These are phyloP conservation scores for Chionographis japonica DNA, from an alignment of 106 monocot genomes.

Conservation along the genomic window DNA sequence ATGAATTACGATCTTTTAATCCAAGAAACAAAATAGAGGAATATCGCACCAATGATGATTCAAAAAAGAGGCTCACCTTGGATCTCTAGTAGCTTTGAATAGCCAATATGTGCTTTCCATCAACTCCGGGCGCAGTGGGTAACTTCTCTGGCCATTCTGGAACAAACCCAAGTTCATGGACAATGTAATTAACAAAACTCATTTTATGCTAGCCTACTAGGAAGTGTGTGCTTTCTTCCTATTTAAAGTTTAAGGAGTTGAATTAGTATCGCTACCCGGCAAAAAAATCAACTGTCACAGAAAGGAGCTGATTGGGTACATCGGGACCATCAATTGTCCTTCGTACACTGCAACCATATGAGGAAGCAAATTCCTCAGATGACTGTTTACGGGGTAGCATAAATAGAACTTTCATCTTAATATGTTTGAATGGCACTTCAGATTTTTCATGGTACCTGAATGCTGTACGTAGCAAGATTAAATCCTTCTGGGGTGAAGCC, in stretches of 20 bases:
- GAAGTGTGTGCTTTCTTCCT: too few relatives aligned
- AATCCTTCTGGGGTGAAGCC: conserved; percentile 98
- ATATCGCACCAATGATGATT: background rate
- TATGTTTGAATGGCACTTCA: too few relatives aligned
- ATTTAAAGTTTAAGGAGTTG: background rate
- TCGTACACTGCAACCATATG: too few relatives aligned
- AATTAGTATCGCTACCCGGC: background rate
- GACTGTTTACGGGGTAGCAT: too few relatives aligned
- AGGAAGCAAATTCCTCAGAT: too few relatives aligned
- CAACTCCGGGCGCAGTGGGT: conserved; percentile 90
- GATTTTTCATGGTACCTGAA: conserved; percentile 47
- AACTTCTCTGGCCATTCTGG: conserved; percentile 89
- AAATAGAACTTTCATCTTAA: too few relatives aligned
- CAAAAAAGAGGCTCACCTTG: conserved; percentile 42
- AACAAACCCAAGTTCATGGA: conserved; percentile 11
- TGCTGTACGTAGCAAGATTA: conserved; percentile 72
- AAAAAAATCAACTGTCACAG: too few relatives aligned
- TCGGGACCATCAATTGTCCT: too few relatives aligned
- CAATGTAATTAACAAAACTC: background rate
- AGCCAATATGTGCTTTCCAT: conserved; percentile 98
- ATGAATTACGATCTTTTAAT: background rate
- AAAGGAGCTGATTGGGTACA: too few relatives aligned
- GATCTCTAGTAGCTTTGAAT: conserved; percentile 91
- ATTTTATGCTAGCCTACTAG: too few relatives aligned
- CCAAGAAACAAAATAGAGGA: background rate